Percentiles rank a stretch among this genome's conserved stretches.
Evolutionary conservation across 352 stramenopile species (phyloP).

Genomic region (Phytopythium mirpurense): DNA sequence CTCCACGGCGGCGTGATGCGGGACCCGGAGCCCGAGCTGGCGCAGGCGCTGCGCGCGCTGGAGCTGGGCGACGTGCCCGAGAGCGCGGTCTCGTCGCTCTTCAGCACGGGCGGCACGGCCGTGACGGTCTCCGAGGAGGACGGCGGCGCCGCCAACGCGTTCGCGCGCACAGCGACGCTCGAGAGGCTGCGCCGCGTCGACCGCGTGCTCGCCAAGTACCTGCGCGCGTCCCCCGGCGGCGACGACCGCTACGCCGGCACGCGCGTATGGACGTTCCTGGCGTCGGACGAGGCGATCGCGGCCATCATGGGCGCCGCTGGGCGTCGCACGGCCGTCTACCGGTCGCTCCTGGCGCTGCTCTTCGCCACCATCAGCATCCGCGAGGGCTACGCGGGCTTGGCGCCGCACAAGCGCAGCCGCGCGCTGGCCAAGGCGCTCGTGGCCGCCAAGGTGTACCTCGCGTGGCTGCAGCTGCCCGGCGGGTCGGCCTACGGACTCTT

Average conservation of each 20-base stretch:
- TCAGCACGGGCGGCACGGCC: slow-evolving; percentile 64
- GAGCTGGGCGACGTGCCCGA: slow-evolving; percentile 47
- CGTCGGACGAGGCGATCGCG: slow-evolving; percentile 38
- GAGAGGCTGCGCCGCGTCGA: slow-evolving; percentile 43
- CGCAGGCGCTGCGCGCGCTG: slow-evolving; percentile 52
- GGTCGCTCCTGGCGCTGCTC: slow-evolving; percentile 56
- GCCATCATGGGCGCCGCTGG: slow-evolving; percentile 26
- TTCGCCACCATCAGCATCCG: slow-evolving; percentile 55
- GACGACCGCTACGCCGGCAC: slow-evolving; percentile 9
- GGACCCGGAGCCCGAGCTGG: slow-evolving; percentile 53
- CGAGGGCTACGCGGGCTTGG: slow-evolving; percentile 42
- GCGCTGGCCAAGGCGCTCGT: slow-evolving; percentile 57
- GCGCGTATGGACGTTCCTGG: slow-evolving; percentile 57
- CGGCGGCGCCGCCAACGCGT: slow-evolving; percentile 16
- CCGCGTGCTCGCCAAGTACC: slow-evolving; percentile 48
- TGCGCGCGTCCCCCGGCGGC: slow-evolving; percentile 9
- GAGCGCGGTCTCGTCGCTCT: slow-evolving; percentile 46
- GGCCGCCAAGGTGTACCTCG: slow-evolving; percentile 70
- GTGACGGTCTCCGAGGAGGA: slow-evolving; percentile 20
- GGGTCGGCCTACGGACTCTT: slow-evolving; percentile 79
- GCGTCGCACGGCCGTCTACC: slow-evolving; percentile 39
- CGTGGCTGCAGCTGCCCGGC: slow-evolving; percentile 78
- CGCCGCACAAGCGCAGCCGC: slow-evolving; percentile 25
- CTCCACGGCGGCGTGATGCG: background rate
- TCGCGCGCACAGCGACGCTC: slow-evolving; percentile 31